Base-by-base conservation (phyloP, 176 grass and related monocot genomes). In the Guadua angustifolia region DNA sequence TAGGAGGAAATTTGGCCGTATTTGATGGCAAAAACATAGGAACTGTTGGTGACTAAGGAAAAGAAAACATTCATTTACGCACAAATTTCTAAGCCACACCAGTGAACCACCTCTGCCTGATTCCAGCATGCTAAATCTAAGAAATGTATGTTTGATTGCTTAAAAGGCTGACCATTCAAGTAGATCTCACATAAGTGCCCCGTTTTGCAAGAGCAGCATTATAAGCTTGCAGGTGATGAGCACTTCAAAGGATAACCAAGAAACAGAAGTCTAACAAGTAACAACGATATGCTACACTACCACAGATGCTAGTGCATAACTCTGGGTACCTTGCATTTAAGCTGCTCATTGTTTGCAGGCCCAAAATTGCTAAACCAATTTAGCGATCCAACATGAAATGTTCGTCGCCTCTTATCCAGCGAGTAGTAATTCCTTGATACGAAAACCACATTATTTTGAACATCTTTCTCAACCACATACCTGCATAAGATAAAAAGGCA, bases 381-480 rank as follows among this genome's bases (percentile, higher is more conserved):
- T 59, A 99, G 61, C 8, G 89, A 95, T 44, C 91, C 93, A 84
- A 99, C 91, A 88, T 19, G 52, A 87, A 99, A 99, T 59, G 83
- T 86, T 5, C 81, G 88, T 71, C 91, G 86, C 83, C 69, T 94
- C 84, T 99, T 95, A 88, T 99, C 93, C 62, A 93, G 61, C 7
- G 96, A 91, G 84, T 94, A 99, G 64, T 99, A 95, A 72, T 94
- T 94, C 75, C 96, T 99, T 71, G 96, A 99, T 75, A 90, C 89
- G 19, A 99, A 94, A 87, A 99, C 77, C 64, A 94, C 96, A 83
- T 99, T 99, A 53, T 94, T 89, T 57, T 89, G 68, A 85, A 91
- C 94, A 82, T 94, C 93, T 83, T 99, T 99, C 78, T 90, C 96
- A 73, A 95, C 91, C 51, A 99, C 96, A 68, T 95, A 99, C 96